phyloP scores from a whole-genome alignment of 768 basidiomycete species.

The Podaxis sp. region DNA sequence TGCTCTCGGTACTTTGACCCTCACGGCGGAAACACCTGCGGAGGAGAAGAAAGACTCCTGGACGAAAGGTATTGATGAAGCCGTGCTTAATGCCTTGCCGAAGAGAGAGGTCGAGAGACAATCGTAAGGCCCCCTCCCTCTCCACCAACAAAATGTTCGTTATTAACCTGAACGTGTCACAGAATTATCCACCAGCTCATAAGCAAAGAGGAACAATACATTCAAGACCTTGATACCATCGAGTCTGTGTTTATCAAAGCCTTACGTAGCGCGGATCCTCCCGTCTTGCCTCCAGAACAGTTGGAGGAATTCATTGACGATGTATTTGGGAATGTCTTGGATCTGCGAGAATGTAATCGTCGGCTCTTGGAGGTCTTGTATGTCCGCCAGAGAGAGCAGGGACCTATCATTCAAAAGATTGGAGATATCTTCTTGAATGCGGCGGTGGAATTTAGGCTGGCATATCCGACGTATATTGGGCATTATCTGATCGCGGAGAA shows the following conservation, averaged over 20 bases:
- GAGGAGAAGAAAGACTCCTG: slow-evolving; percentile 36
- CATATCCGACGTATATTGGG: slow-evolving; percentile 84
- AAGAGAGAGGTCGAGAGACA: slow-evolving; percentile 81
- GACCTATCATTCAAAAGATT: slow-evolving; percentile 75
- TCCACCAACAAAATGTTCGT: neutral
- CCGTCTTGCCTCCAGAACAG: slow-evolving; percentile 41
- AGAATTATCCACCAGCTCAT: slow-evolving; percentile 87
- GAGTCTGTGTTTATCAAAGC: slow-evolving; percentile 61
- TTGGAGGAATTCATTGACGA: slow-evolving; percentile 85
- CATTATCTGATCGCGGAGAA: slow-evolving; percentile 84
- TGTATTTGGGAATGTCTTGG: slow-evolving; percentile 85
- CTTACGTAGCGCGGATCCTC: slow-evolving; percentile 39
- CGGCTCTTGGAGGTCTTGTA: slow-evolving; percentile 82
- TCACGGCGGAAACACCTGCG: slow-evolving; percentile 26
- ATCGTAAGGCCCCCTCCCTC: slow-evolving; percentile 35
- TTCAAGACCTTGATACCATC: slow-evolving; percentile 81
- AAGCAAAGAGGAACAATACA: slow-evolving; percentile 82
- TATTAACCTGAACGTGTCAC: neutral
- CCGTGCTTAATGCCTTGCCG: slow-evolving; percentile 47
- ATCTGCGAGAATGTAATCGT: slow-evolving; percentile 80
- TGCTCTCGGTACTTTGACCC: slow-evolving; percentile 17
- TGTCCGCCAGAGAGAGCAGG: slow-evolving; percentile 83
- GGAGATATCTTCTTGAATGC: slow-evolving; percentile 88
- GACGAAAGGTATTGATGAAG: slow-evolving; percentile 40
- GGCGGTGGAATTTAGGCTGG: slow-evolving; percentile 81